Percentiles rank a stretch among this genome's conserved stretches.
Conservation (phyloP, 1,139 yeast genomes). For the Hemisphaericaspora lyxosophila region DNA sequence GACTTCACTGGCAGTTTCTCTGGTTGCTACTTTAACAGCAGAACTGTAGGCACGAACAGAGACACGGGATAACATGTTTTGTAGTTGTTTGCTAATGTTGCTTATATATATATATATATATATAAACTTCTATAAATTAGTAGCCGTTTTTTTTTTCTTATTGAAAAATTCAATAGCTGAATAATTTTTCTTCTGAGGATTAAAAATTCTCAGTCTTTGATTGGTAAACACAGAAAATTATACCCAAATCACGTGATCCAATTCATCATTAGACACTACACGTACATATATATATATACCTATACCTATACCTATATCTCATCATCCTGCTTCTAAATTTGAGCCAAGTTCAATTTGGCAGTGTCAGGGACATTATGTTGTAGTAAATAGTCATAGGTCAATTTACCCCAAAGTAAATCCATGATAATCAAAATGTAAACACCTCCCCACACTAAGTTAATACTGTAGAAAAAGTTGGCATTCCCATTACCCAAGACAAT, state of each 20-base stretch:
- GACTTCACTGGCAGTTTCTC: constrained; percentile 60
- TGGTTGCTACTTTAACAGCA: constrained; percentile 45
- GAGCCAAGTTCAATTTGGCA: constrained; percentile 37
- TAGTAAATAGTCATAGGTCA: constrained; percentile 69
- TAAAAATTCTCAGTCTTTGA: constrained; percentile 7
- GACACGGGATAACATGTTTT: constrained; percentile 45
- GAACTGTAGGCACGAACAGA: constrained; percentile 51
- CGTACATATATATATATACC: neutral
- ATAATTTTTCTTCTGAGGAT: neutral
- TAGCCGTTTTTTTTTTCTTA: neutral
- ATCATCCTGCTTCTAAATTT: constrained; percentile 32
- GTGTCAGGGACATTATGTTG: constrained; percentile 25
- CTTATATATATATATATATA: too few relatives aligned
- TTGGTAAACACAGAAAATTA: constrained; percentile 2
- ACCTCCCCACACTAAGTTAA: constrained; percentile 76
- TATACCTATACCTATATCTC: neutral
- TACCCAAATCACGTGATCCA: neutral
- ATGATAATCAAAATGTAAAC: constrained; percentile 68
- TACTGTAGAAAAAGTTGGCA: constrained; percentile 93
- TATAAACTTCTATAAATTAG: neutral
- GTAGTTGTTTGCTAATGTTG: constrained; percentile 1
- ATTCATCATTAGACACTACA: neutral
- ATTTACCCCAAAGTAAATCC: constrained; percentile 81
- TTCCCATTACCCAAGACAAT: constrained; percentile 92
- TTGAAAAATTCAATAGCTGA: too few relatives aligned